Evolutionary conservation across 768 basidiomycete genomes (phyloP), one percentile per base, ranked within the genome.

Genomic region (Tricholoma flavovirens): DNA sequence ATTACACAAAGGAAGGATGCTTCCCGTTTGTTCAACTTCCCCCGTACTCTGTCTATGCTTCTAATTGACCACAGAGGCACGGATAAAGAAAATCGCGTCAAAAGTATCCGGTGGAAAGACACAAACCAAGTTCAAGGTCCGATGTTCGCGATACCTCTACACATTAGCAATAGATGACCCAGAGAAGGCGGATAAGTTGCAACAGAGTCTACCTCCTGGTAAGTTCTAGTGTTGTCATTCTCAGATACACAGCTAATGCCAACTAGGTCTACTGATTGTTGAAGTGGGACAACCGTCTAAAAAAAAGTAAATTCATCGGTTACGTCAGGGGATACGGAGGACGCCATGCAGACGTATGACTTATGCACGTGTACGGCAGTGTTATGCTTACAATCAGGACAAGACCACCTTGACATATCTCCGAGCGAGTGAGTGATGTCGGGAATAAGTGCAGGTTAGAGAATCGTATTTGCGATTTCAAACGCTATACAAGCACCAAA

Each of bases 1-100:
- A 92, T 96, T 73, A 88, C 95, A 55, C 86, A 87, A 80, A 86
- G 96, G 78, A 96, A 93, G 83, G 96, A 97, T 83, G 97, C 97
- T 62, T 84, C 83, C 58, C 86, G 96, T 97, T 69, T 74, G 95
- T 87, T 26, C 49, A 6, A 21, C 43, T 46, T 51, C 17, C 9
- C n/a, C n/a, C 40, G 14, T 51, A 1, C 35, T 36, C 12, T 55
- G 53, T 62, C 35, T 46, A 51, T 30, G 22, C 49, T 33, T 40
- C 19, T 59, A 19, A 55, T 36, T 24, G 35, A n/a, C 29, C 50
- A 22, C 73, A 98, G 96, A 93, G 82, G 93, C 91, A 58, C 91
- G 93, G 75, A 97, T 98, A 84, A 98, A 98, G 81, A 97, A 95
- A 81, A 88, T 87, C 59, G 79, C 83, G 57, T 76, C 88, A 36